Base-by-base conservation (phyloP, 108 stramenopile species). In the Fistulifera pelliculosa region DNA sequence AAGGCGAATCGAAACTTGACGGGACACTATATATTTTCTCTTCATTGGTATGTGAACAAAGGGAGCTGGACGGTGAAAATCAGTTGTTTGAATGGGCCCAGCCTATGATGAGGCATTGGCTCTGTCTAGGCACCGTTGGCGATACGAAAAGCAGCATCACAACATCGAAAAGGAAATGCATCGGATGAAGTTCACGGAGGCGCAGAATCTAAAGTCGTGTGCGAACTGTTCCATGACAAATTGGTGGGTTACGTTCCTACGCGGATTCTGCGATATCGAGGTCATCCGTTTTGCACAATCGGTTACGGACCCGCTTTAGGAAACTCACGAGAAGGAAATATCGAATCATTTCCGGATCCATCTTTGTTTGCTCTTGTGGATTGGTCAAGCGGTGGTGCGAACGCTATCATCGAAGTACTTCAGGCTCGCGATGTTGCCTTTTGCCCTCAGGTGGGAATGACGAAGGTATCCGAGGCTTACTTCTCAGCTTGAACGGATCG, bases 31-130 rank as follows among this genome's bases (percentile, higher is more conserved):
- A 72, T 52, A 57, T 92, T 17, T 85, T 71, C 49, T 70, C 90
- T 0, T 62, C 65, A 0, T 61, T 54, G 3, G 65, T 78, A 10
- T 87, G 81, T 47, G 70, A 80, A 41, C 69, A 73, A 40, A 13
- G 50, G 35, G 60, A 68, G 58, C 47, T 13, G 24, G 45, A 17
- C 47, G n/a, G 0, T 19, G 41, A 50, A 22, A 47, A 51, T 15
- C 55, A 54, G 22, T 47, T 68, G 38, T 16, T 16, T 13, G 70
- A 64, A 41, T 77, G 72, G 76, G 49, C 59, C 18, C 52, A 53
- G 21, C 90, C 90, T 13, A 56, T 53, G 8, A 80, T 71, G 27
- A 71, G 90, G 16, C 77, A 85, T 65, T 87, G 83, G 83, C 43
- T 92, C 27, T 52, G 80, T 44, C 69, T 76, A 38, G 76, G 82